Evolutionary conservation across 441 rosid genomes (phyloP), one percentile per base, ranked within the genome.

Genomic region (Euphorbia celastroides): DNA sequence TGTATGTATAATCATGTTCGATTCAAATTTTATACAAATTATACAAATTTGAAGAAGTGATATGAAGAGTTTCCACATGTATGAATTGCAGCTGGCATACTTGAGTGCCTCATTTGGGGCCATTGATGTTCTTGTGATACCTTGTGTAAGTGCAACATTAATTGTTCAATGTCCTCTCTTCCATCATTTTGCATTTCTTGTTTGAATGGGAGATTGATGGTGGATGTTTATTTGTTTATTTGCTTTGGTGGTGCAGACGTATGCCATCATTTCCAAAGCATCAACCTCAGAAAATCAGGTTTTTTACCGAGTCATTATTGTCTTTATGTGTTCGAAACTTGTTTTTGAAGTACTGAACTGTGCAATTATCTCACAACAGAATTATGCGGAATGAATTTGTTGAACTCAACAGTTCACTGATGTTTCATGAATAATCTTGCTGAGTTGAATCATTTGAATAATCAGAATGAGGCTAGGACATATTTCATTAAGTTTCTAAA

Each of bases 71-170:
- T 26, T 41, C 19, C 26, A 38, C 41, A 20, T 12, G 16, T 55
- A 32, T 32, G 58, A 27, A 62, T 25, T 75, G 73, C 83, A 84
- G 89, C 85, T 84, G 27, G 82, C 89, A 0, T 84, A 82, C 59
- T 28, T 84, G 55, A 70, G 85, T 70, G 86, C 89, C 36, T 74
- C 89, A 44, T 84, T 82, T 60, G 86, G 85, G 64, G 82, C 79
- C 46, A 81, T 84, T 64, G 81, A 74, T 27, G 60, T 84, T 30
- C 82, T 84, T 9, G 82, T 79, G 41, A 84, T 70, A 32, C 89
- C 89, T 61, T 70, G 81, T 7, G 89, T 82, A 51, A 75, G 86
- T 60, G 27, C 8, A 7, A 41, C 44, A 2, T 62, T 71, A 20
- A 36, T 62, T 60, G 58, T 41, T 7, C 26, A 5, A 6, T 30